Evolutionary conservation across 768 basidiomycete genomes (phyloP).

Genomic region (Kwoniella sp.): DNA sequence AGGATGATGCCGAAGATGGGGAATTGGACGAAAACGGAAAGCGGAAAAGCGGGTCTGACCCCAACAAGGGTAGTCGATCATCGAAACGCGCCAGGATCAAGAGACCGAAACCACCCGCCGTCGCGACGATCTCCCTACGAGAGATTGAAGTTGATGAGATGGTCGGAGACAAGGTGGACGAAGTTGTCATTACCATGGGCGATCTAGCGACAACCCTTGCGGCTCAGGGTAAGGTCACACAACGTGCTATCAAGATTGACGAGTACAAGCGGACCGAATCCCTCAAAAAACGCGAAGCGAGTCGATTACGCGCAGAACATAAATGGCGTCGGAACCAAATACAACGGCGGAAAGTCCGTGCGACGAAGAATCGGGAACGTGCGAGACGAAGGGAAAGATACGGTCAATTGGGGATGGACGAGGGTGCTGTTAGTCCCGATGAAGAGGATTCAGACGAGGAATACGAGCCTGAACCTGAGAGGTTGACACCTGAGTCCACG

Average conservation of each 20-base stretch:
- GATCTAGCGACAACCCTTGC: conserved; percentile 23
- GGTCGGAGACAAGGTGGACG: conserved; percentile 27
- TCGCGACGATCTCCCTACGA: conserved; percentile 9
- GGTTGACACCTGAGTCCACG: conserved; percentile 34
- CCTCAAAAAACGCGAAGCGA: conserved; percentile 13
- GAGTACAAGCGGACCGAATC: conserved; percentile 12
- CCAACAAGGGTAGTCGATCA: neutral
- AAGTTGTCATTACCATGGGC: conserved; percentile 27
- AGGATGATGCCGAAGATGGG: neutral
- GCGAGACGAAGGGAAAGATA: conserved; percentile 13
- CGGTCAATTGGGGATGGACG: conserved; percentile 15
- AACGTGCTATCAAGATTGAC: conserved; percentile 26
- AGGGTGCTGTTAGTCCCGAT: conserved; percentile 24
- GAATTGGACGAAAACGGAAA: conserved; percentile 1
- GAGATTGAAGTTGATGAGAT: conserved; percentile 25
- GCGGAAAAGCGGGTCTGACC: conserved; percentile 2
- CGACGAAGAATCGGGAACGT: conserved; percentile 16
- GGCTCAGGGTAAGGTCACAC: conserved; percentile 24
- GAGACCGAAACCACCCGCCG: conserved; percentile 1
- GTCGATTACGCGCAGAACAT: conserved; percentile 6
- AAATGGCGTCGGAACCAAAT: conserved; percentile 17
- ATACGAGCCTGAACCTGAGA: conserved; percentile 37
- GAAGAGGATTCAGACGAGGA: conserved; percentile 42
- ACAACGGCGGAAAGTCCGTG: conserved; percentile 17
- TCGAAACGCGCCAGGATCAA: conserved; percentile 3